Base-by-base conservation (phyloP, 2,329 filamentous ascomycete genomes). In the Emydomyces testavorans region DNA sequence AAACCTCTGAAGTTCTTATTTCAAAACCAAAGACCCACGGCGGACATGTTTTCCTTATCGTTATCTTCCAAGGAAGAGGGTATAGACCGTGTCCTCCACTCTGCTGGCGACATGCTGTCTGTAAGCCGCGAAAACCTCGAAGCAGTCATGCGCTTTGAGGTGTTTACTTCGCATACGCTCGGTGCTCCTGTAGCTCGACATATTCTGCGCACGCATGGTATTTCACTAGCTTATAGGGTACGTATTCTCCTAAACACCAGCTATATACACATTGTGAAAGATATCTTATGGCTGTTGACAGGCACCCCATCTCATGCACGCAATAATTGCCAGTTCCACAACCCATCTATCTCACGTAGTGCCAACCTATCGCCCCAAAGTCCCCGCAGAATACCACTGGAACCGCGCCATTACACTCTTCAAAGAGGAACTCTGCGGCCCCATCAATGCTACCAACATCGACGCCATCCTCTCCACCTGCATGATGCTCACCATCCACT, bases 271-370 rank as follows among this genome's bases (percentile, higher is more conserved):
- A 2, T 49, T 59, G 24, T 45, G 51, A 8, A n/a, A n/a, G n/a
- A n/a, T n/a, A n/a, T n/a, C 16, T 55, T 1, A 56, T 57, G 2
- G 57, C 57, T 24, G 11, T 16, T 13, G 3, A 1, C 32, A 62
- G 61, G 57, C 42, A 34, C 43, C 57, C 0, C 55, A 63, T 42
- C 34, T 64, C 4, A 61, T 64, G 59, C 61, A 62, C 42, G 59
- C 59, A 2, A 52, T 64, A 18, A 50, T 64, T 6, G 60, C 51
- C 8, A 56, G 58, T 4, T 58, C 58, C 6, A 54, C 54, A 21
- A 54, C 60, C 1, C 60, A 63, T 29, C 51, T 62, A 2, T 58
- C 57, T 32, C 56, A 59, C 3, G 36, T 56, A 4, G 50, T 48
- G 7, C 60, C 59, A 2, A 24, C 35, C 16, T 48, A 49, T 24